phyloP scores from a whole-genome alignment of 306 rosid species.

The Cucurbita pepo region DNA sequence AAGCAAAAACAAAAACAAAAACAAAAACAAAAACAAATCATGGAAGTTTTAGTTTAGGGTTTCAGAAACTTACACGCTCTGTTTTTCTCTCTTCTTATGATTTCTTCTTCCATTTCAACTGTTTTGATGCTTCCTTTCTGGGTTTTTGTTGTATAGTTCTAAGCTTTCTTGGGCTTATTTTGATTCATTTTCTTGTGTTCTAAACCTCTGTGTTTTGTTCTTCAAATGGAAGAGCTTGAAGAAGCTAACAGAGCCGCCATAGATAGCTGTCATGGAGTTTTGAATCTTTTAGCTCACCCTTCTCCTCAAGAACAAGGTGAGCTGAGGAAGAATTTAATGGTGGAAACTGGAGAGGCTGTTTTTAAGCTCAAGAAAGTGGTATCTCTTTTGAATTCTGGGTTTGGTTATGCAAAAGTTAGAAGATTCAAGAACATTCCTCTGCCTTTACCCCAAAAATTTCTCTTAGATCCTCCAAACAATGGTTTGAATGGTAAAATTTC shows the following conservation, averaged over 20 bases:
- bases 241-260: conserved; percentile 10
- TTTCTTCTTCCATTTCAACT: neutral
- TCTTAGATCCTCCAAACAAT: conserved; percentile 44
- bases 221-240: conserved; percentile 13
- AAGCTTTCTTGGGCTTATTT: neutral
- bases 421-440: conserved; percentile 33
- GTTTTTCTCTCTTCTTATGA: conserved; percentile 10
- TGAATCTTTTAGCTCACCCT: conserved; percentile 38
- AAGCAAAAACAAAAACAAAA: neutral
- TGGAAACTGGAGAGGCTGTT: conserved; percentile 80
- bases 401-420: conserved; percentile 83
- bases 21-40: conserved; percentile 6
- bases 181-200: neutral
- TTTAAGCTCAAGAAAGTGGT: conserved; percentile 76
- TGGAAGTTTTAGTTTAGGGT: conserved; percentile 75
- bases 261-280: conserved; percentile 8
- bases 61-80: conserved; percentile 16
- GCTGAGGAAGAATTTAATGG: conserved; percentile 34
- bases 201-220: neutral
- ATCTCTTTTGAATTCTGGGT: conserved; percentile 51
- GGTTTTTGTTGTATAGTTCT: too few relatives aligned
- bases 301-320: conserved; percentile 16
- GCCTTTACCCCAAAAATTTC: conserved; percentile 40
- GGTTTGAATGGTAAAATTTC: conserved; percentile 5
- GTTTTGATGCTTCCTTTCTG: neutral